Percentiles rank a stretch among this genome's conserved stretches.
phyloP scores from a whole-genome alignment of 164 flowering plant genomes.

The Berberis vulgaris region DNA sequence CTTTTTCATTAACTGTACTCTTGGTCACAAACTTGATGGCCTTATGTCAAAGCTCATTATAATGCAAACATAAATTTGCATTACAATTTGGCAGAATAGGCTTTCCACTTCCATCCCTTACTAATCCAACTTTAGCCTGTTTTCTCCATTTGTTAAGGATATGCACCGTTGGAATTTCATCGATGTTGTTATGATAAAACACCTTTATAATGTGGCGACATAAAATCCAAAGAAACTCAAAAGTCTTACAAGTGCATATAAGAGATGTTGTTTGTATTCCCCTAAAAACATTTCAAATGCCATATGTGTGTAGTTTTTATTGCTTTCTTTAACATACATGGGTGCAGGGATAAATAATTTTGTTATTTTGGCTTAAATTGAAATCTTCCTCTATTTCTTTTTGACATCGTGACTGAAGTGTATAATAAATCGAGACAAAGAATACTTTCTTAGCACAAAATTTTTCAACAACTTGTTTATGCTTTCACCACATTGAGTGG shows the following conservation, averaged over 20 bases:
- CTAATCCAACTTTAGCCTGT: slow-evolving; percentile 7
- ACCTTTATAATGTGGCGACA: slow-evolving; percentile 16
- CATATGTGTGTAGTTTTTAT: background rate
- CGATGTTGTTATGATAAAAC: slow-evolving; percentile 8
- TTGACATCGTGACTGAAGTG: slow-evolving; percentile 5
- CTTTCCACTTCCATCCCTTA: slow-evolving; percentile 2
- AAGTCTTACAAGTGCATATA: slow-evolving; percentile 14
- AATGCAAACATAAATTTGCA: slow-evolving; percentile 1
- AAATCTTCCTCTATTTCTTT: slow-evolving; percentile 11
- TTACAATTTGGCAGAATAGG: background rate
- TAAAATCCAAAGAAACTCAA: slow-evolving; percentile 12
- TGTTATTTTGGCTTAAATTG: too few species aligned
- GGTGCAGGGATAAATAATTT: background rate
- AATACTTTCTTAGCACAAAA: slow-evolving; percentile 9
- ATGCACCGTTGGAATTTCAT: slow-evolving; percentile 6
- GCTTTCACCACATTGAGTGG: slow-evolving; percentile 11
- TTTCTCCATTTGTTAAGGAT: slow-evolving; percentile 13
- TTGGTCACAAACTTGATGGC: too few species aligned
- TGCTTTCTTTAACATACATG: background rate
- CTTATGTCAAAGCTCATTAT: slow-evolving; percentile 3
- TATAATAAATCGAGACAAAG: slow-evolving; percentile 5
- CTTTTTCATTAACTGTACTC: too few species aligned
- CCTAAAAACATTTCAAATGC: background rate
- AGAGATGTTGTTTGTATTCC: background rate
- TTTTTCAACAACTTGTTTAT: slow-evolving; percentile 7